phyloP scores from a whole-genome alignment of 2,329 filamentous ascomycete species.

The Penicillium sp. region DNA sequence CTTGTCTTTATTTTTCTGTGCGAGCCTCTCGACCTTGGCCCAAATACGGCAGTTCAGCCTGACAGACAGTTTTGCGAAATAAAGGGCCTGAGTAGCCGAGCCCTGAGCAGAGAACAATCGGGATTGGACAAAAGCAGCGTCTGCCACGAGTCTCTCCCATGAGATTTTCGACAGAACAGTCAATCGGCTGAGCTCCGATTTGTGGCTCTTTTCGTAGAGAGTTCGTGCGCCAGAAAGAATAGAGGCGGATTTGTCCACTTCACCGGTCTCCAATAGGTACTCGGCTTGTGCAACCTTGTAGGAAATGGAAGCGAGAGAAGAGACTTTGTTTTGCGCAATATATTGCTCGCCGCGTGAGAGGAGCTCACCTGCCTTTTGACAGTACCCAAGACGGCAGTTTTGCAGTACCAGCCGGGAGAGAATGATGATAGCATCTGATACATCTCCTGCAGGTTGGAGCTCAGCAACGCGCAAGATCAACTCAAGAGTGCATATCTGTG shows the following conservation, averaged over 20 bases:
- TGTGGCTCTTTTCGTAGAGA: slow-evolving; percentile 36
- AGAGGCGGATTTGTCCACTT: slow-evolving; percentile 59
- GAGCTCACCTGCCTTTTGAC: slow-evolving; percentile 56
- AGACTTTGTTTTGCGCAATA: slow-evolving; percentile 41
- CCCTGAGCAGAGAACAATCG: slow-evolving; percentile 62
- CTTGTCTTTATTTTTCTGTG: slow-evolving; percentile 37
- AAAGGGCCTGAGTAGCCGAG: slow-evolving; percentile 47
- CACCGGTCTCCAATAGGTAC: slow-evolving; percentile 69
- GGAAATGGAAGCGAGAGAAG: slow-evolving; percentile 50
- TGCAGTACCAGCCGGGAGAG: slow-evolving; percentile 54
- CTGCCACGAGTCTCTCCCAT: slow-evolving; percentile 57
- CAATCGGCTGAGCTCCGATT: slow-evolving; percentile 32
- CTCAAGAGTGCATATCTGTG: slow-evolving; percentile 52
- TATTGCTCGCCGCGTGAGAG: slow-evolving; percentile 62
- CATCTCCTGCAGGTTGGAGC: slow-evolving; percentile 39
- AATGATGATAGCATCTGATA: slow-evolving; percentile 44
- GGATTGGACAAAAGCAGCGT: slow-evolving; percentile 66
- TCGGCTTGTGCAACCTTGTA: slow-evolving; percentile 75
- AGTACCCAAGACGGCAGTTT: slow-evolving; percentile 62
- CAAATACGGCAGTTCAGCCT: slow-evolving; percentile 53
- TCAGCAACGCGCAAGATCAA: slow-evolving; percentile 52
- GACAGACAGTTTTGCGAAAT: slow-evolving; percentile 51
- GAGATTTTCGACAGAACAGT: slow-evolving; percentile 43
- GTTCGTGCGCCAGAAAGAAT: slow-evolving; percentile 31
- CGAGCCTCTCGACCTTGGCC: slow-evolving; percentile 52